Base-by-base conservation (phyloP, 2,329 filamentous ascomycete species). In the Biscogniauxia mediterranea region DNA sequence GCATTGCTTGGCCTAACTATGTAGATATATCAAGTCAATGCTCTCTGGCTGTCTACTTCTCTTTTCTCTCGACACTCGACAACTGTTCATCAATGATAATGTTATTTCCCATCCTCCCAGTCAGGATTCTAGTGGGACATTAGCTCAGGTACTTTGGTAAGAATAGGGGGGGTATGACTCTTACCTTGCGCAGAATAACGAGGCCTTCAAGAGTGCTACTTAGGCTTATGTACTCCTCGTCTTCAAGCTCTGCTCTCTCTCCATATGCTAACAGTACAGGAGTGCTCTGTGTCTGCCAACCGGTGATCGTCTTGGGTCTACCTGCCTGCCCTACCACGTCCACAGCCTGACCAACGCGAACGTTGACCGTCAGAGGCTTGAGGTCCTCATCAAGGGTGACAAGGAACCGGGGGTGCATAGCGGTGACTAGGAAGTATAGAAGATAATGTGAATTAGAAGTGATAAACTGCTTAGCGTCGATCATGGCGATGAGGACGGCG, bases 241-340 rank as follows among this genome's bases (percentile, higher is more conserved):
- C 95, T 77, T 99, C 95, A 56, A 99, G 81, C 81, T 99, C 95
- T 9, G 95, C 95, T 71, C 96, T 85, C 82, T 99, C 95, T 28
- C 96, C 95, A 73, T 97, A 90, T n/a, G 92, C 89, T 70, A 99
- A 81, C 61, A 99, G 82, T 54, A 99, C 95, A 0, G 95, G 95
- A n/a, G 95, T 99, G 80, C 92, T 97, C 82, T 99, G 95, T 67
- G 95, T 99, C 79, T 99, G 95, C 95, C 95, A 99, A 57, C 95
- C 95, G 9, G 95, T 99, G 71, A 99, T 99, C 1, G 95, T 99
- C 89, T 99, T 98, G 68, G 95, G 95, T 65, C 94, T 87, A 75
- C 95, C 95, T 13, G 96, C 95, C 77, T 98, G 95, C 56, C 95
- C 96, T 50, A 99, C 95, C 51, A 99, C 93, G 75, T 99, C 95